A percentile compares a stretch with the other conserved stretches of the same genome.
Evolutionary conservation across 345 rosid species (phyloP).

Genomic region (Bruguiera sexangula): DNA sequence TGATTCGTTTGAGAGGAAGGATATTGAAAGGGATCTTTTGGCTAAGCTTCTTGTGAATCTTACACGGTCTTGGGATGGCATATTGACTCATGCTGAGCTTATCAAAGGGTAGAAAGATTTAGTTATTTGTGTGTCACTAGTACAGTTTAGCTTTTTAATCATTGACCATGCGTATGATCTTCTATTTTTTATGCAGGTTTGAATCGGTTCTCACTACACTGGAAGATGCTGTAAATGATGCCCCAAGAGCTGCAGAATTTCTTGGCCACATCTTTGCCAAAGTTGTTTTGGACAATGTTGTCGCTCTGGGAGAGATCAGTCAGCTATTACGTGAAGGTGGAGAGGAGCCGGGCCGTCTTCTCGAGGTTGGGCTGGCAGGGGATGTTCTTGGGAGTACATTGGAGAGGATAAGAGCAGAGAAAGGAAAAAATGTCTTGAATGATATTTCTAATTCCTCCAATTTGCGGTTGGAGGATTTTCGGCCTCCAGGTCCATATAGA

Average conservation of each 20-base stretch:
- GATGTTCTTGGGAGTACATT: conserved; percentile 80
- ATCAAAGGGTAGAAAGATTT: conserved; percentile 59
- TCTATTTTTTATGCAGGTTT: conserved; percentile 42
- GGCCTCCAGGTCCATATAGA: conserved; percentile 48
- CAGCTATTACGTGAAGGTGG: conserved; percentile 60
- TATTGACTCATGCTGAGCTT: conserved; percentile 50
- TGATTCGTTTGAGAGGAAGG: conserved; percentile 96
- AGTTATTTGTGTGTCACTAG: neutral
- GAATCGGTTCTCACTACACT: conserved; percentile 61
- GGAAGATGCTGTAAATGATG: conserved; percentile 90
- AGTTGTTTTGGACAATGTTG: conserved; percentile 46
- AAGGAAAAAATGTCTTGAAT: conserved; percentile 51
- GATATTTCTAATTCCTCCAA: conserved; percentile 53
- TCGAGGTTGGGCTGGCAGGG: conserved; percentile 66
- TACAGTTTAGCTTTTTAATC: neutral
- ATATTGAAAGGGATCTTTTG: conserved; percentile 76
- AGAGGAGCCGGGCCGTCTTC: conserved; percentile 62
- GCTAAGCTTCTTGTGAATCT: conserved; percentile 77
- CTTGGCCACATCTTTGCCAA: conserved; percentile 66
- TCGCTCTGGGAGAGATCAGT: conserved; percentile 57
- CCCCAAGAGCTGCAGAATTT: conserved; percentile 88
- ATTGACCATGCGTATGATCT: neutral
- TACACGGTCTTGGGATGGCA: conserved; percentile 43
- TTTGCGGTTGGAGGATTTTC: conserved; percentile 67
- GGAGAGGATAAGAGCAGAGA: conserved; percentile 53